A percentile compares a stretch with the other conserved stretches of the same genome.
phyloP scores from a whole-genome alignment of 2,329 filamentous ascomycete species.

The Scytalidium lignicola region DNA sequence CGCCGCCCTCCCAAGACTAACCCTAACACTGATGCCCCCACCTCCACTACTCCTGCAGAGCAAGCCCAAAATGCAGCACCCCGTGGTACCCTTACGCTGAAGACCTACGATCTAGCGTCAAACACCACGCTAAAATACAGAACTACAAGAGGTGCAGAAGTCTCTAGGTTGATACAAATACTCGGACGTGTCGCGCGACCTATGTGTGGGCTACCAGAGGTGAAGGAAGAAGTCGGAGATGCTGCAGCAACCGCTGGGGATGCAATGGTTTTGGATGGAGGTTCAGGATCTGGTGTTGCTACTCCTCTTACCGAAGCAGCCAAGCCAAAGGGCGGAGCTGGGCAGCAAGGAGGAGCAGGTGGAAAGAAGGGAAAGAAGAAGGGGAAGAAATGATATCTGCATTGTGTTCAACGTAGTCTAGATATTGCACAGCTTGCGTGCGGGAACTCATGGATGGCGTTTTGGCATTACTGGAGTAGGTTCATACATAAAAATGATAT shows the following conservation, averaged over 20 bases:
- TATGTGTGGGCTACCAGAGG: constrained; percentile 52
- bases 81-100: constrained; percentile 71
- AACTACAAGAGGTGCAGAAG: constrained; percentile 87
- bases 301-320: constrained; percentile 26
- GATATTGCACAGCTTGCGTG: too few relatives aligned
- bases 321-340: constrained; percentile 27
- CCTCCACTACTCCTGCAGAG: constrained; percentile 25
- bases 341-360: constrained; percentile 40
- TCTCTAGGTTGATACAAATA: constrained; percentile 71
- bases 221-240: constrained; percentile 28
- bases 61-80: constrained; percentile 22
- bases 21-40: constrained; percentile 18
- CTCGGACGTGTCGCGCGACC: constrained; percentile 70
- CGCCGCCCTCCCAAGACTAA: constrained; percentile 23
- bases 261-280: constrained; percentile 19
- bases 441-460: neutral
- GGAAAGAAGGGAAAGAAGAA: constrained; percentile 66
- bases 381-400: constrained; percentile 55
- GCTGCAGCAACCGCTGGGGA: neutral
- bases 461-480: neutral
- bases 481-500: neutral
- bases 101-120: constrained; percentile 79
- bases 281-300: constrained; percentile 10
- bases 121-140: constrained; percentile 86
- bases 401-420: neutral